These are phyloP conservation scores for Serendipita sp. DNA, from an alignment of 768 basidiomycete genomes.

Conservation along the genomic window DNA sequence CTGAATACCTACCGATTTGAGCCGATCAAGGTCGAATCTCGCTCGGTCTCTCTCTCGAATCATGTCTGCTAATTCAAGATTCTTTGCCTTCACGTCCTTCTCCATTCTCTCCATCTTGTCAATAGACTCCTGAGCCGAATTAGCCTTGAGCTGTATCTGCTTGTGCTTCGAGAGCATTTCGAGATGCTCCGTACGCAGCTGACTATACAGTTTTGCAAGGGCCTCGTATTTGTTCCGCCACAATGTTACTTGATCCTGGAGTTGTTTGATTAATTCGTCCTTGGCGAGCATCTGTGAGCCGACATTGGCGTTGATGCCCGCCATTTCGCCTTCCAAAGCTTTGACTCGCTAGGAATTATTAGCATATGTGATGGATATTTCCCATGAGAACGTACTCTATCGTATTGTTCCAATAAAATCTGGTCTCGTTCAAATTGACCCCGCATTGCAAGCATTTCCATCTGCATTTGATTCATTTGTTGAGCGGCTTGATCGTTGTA, in stretches of 20 bases:
- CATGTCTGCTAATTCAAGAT: slow-evolving; percentile 96
- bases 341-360: slow-evolving; percentile 60
- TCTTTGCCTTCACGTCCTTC: slow-evolving; percentile 94
- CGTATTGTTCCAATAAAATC: slow-evolving; percentile 93
- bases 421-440: slow-evolving; percentile 98
- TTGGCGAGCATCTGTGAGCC: slow-evolving; percentile 77
- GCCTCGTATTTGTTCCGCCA: slow-evolving; percentile 99
- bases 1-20: slow-evolving; percentile 43
- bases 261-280: slow-evolving; percentile 86
- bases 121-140: slow-evolving; percentile 93
- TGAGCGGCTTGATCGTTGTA: slow-evolving; percentile 62
- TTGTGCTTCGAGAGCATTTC: slow-evolving; percentile 97
- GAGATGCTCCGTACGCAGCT: slow-evolving; percentile 90
- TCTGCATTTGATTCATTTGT: slow-evolving; percentile 68
- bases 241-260: slow-evolving; percentile 89
- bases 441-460: slow-evolving; percentile 79
- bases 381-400: slow-evolving; percentile 45
- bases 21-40: slow-evolving; percentile 84
- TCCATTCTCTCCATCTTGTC: slow-evolving; percentile 99
- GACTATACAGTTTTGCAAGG: slow-evolving; percentile 94
- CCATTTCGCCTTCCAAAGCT: slow-evolving; percentile 80
- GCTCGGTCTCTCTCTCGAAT: slow-evolving; percentile 92
- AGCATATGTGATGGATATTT: slow-evolving; percentile 1
- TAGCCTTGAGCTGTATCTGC: slow-evolving; percentile 92
- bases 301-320: slow-evolving; percentile 55